Percentiles rank a stretch among this genome's conserved stretches.
Evolutionary conservation across 2,329 filamentous ascomycete genomes (phyloP).

Genomic region (Kalmusia sp.): DNA sequence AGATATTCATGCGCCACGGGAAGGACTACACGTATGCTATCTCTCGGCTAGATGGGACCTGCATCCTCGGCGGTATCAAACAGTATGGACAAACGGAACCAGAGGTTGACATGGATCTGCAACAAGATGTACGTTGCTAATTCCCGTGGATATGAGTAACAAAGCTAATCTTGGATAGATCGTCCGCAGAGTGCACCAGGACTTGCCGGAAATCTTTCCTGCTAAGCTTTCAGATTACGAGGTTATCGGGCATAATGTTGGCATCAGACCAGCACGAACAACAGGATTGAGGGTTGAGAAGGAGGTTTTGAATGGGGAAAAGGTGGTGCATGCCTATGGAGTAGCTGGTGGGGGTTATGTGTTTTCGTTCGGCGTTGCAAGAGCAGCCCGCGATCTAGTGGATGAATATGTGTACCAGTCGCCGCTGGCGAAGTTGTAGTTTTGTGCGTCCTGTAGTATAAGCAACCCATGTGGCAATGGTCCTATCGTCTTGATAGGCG

Average conservation of each 20-base stretch:
- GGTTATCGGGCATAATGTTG: conserved; percentile 31
- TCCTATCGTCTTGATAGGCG: no score
- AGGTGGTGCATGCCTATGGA: conserved; percentile 39
- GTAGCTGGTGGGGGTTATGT: conserved; percentile 32
- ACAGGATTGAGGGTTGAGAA: conserved; percentile 34
- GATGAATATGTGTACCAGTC: conserved; percentile 13
- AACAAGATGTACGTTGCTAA: conserved; percentile 10
- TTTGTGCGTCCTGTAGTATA: no score
- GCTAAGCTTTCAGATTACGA: conserved; percentile 20
- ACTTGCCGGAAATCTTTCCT: conserved; percentile 25
- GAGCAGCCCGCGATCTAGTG: conserved; percentile 15
- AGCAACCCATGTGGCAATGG: no score
- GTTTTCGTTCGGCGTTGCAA: conserved; percentile 32
- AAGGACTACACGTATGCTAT: conserved; percentile 34
- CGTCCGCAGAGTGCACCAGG: conserved; percentile 23
- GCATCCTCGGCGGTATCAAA: conserved; percentile 30
- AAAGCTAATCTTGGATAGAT: conserved; percentile 17
- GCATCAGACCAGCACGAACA: conserved; percentile 25
- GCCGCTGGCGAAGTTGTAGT: conserved; percentile 5
- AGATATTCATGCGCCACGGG: conserved; percentile 29
- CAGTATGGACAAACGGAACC: conserved; percentile 15
- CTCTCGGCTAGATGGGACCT: conserved; percentile 28
- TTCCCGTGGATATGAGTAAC: not conserved
- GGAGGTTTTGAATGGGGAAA: conserved; percentile 32
- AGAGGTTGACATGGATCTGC: conserved; percentile 10